Evolutionary conservation across 768 basidiomycete species (phyloP).

Genomic region (Harrya chromipes): DNA sequence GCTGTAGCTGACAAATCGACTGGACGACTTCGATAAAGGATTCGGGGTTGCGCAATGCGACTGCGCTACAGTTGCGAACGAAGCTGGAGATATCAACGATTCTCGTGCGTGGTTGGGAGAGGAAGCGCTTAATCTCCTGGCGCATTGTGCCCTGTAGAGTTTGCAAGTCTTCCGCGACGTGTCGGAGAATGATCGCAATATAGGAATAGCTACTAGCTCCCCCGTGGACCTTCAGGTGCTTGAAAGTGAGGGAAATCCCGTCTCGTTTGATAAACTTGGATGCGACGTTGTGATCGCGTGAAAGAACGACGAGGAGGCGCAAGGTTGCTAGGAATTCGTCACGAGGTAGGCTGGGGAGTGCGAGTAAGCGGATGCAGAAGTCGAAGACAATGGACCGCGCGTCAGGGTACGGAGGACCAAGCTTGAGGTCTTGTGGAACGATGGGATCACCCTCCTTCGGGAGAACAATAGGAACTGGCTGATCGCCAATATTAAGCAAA

Average conservation of each 20-base stretch:
- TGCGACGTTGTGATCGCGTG: constrained; percentile 65
- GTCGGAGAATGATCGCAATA: constrained; percentile 85
- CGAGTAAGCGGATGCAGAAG: constrained; percentile 70
- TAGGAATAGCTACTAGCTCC: constrained; percentile 75
- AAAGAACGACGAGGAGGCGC: constrained; percentile 81
- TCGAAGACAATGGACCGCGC: constrained; percentile 70
- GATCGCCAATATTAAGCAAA: constrained; percentile 71
- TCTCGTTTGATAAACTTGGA: constrained; percentile 63
- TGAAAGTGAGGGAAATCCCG: constrained; percentile 63
- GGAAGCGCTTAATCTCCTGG: constrained; percentile 78
- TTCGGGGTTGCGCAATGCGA: constrained; percentile 77
- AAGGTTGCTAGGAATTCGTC: constrained; percentile 83
- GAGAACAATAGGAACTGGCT: constrained; percentile 58
- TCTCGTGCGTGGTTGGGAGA: constrained; percentile 67
- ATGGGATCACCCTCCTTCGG: constrained; percentile 73
- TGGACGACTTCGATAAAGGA: constrained; percentile 74
- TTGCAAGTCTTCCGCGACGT: constrained; percentile 76
- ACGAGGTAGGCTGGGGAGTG: constrained; percentile 57
- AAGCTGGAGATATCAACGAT: constrained; percentile 68
- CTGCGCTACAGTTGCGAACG: constrained; percentile 70
- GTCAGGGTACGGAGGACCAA: constrained; percentile 60
- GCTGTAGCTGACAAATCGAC: constrained; percentile 66
- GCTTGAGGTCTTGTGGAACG: constrained; percentile 44
- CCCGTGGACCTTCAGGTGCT: constrained; percentile 55
- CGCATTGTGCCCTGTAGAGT: constrained; percentile 72